phyloP scores from a whole-genome alignment of 192 early-diverging fungal species.

The Linnemannia hyalina region DNA sequence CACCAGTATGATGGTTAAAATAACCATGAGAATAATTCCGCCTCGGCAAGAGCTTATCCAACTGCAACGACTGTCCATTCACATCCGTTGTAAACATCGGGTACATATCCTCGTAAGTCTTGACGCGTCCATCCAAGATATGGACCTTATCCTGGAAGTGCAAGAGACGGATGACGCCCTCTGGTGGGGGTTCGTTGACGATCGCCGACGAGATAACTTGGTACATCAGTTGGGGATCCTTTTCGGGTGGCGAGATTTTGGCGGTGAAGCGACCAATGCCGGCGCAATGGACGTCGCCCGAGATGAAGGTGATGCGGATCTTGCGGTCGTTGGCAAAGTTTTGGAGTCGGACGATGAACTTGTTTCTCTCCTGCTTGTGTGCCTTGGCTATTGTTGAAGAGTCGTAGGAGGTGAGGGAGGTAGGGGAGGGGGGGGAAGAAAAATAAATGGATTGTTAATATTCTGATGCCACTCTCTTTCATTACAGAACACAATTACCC shows the following conservation, averaged over 20 bases:
- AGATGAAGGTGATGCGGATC: conserved; percentile 84
- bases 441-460: not conserved
- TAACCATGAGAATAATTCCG: conserved; percentile 54
- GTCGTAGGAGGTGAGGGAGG: conserved; percentile 2
- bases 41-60: conserved; percentile 52
- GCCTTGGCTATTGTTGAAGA: conserved; percentile 73
- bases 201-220: conserved; percentile 89
- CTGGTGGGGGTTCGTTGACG: conserved; percentile 68
- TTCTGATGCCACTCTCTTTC: not conserved
- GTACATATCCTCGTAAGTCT: conserved; percentile 64
- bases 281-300: conserved; percentile 82
- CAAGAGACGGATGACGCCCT: conserved; percentile 39
- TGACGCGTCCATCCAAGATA: conserved; percentile 43
- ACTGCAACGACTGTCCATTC: conserved; percentile 45
- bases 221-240: conserved; percentile 81
- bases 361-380: conserved; percentile 80
- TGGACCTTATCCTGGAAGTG: conserved; percentile 57
- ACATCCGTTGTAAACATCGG: conserved; percentile 61
- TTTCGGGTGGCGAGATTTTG: conserved; percentile 61
- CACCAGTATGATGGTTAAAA: conserved; percentile 35
- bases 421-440: not conserved
- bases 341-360: conserved; percentile 76
- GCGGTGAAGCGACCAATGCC: conserved; percentile 48
- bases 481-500: not conserved
- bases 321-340: conserved; percentile 70